phyloP scores from a whole-genome alignment of 441 rosid genomes.

The Pelargonium exstipulatum region DNA sequence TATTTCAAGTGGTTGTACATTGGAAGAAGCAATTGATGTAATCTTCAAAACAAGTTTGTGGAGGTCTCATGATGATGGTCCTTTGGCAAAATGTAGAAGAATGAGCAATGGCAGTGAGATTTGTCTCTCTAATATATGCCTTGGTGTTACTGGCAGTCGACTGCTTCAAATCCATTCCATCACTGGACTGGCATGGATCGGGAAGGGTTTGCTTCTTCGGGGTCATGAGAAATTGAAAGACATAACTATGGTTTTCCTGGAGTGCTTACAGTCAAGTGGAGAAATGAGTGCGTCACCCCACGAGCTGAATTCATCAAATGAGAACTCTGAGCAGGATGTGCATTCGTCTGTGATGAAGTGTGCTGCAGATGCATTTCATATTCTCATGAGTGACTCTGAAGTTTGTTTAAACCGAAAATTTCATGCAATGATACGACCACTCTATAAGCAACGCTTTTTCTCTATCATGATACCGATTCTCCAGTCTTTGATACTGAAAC shows the following conservation, averaged over 20 bases:
- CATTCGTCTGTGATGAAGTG: conserved; percentile 43
- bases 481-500: conserved; percentile 50
- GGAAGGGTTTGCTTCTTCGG: conserved; percentile 85
- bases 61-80: conserved; percentile 17
- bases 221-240: conserved; percentile 75
- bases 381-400: conserved; percentile 72
- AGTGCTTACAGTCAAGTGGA: conserved; percentile 47
- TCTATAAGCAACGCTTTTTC: conserved; percentile 82
- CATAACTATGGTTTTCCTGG: conserved; percentile 45
- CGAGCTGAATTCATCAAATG: conserved; percentile 21
- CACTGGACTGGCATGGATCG: conserved; percentile 82
- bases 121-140: conserved; percentile 31
- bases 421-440: conserved; percentile 77
- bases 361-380: conserved; percentile 78
- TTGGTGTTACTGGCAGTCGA: conserved; percentile 30
- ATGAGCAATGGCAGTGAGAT: conserved; percentile 30
- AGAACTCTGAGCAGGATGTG: conserved; percentile 26
- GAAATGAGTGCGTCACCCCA: conserved; percentile 19
- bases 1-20: conserved; percentile 33
- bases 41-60: conserved; percentile 36
- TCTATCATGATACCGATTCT: conserved; percentile 61
- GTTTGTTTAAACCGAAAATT: conserved; percentile 57
- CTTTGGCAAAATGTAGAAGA: conserved; percentile 28
- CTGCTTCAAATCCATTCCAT: conserved; percentile 50
- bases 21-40: conserved; percentile 63